Conservation (phyloP, 148 eudicot species). For the Fagopyrum homotropicum region DNA sequence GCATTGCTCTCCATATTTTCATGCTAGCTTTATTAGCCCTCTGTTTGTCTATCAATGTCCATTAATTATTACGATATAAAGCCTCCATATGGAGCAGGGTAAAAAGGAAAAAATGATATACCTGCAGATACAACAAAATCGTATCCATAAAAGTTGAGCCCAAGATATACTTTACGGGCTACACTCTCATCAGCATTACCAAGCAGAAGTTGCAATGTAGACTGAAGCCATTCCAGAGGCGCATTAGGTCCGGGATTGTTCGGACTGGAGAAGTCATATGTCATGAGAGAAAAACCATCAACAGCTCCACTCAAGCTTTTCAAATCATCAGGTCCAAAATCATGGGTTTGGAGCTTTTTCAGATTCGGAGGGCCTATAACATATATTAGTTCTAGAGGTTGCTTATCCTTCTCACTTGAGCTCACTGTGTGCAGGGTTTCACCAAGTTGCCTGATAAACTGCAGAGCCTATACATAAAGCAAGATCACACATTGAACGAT, state of each 20-base stretch:
- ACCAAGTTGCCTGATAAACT: constrained; percentile 71
- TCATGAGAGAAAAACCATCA: constrained; percentile 97
- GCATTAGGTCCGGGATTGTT: constrained; percentile 97
- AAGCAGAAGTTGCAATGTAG: constrained; percentile 52
- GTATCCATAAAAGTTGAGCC: constrained; percentile 89
- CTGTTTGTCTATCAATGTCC: background rate
- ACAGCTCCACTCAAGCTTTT: constrained; percentile 55
- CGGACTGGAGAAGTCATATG: constrained; percentile 86
- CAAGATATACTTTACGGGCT: constrained; percentile 67
- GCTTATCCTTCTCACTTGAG: constrained; percentile 29
- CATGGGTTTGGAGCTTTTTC: constrained; percentile 58
- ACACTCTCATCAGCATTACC: constrained; percentile 30
- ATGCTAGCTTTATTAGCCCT: background rate
- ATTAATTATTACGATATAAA: background rate
- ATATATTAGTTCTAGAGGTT: constrained; percentile 59
- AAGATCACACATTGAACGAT: background rate
- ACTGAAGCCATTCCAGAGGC: constrained; percentile 80
- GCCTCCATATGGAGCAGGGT: background rate
- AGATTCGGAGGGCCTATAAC: constrained; percentile 88
- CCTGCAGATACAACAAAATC: constrained; percentile 69
- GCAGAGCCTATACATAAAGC: constrained; percentile 51
- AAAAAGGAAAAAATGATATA: constrained; percentile 20
- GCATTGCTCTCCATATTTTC: background rate
- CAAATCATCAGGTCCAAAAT: constrained; percentile 93
- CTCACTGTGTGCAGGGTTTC: constrained; percentile 62